phyloP scores from a whole-genome alignment of 306 rosid species.

The Fragaria iinumae region DNA sequence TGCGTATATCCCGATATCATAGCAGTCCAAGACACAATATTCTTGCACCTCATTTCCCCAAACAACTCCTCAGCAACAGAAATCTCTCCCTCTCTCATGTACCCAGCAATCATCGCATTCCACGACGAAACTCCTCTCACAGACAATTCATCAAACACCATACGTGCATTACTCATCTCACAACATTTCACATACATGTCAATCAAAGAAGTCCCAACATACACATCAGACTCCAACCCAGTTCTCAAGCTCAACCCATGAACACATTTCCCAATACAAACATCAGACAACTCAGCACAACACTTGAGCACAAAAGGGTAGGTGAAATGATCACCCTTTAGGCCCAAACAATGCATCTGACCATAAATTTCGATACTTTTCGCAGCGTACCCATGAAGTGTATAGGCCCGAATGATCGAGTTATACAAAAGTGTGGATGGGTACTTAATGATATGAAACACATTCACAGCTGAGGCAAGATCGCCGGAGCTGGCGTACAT shows the following conservation, averaged over 20 bases:
- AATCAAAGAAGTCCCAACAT: constrained; percentile 31
- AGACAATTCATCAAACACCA: constrained; percentile 23
- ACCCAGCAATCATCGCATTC: constrained; percentile 33
- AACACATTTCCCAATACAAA: constrained; percentile 25
- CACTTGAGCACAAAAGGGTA: constrained; percentile 28
- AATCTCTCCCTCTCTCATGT: constrained; percentile 28
- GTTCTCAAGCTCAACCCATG: constrained; percentile 25
- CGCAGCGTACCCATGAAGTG: constrained; percentile 12
- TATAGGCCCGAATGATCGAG: constrained; percentile 28
- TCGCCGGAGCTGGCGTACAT: constrained; percentile 29
- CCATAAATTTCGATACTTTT: constrained; percentile 12
- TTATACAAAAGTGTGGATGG: constrained; percentile 24
- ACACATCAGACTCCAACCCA: constrained; percentile 24
- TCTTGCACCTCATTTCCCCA: constrained; percentile 10
- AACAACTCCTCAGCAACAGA: constrained; percentile 26
- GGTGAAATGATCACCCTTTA: constrained; percentile 27
- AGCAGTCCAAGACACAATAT: constrained; percentile 29
- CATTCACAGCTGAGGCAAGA: constrained; percentile 21
- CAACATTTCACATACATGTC: constrained; percentile 33
- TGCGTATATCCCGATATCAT: constrained; percentile 31
- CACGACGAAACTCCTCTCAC: constrained; percentile 19
- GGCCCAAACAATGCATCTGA: constrained; percentile 22
- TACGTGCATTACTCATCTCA: constrained; percentile 16
- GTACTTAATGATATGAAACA: constrained; percentile 1
- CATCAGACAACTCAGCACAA: constrained; percentile 8